Conservation (phyloP, 1,284 basidiomycete species). For the Ceratobasidium theobromae region DNA sequence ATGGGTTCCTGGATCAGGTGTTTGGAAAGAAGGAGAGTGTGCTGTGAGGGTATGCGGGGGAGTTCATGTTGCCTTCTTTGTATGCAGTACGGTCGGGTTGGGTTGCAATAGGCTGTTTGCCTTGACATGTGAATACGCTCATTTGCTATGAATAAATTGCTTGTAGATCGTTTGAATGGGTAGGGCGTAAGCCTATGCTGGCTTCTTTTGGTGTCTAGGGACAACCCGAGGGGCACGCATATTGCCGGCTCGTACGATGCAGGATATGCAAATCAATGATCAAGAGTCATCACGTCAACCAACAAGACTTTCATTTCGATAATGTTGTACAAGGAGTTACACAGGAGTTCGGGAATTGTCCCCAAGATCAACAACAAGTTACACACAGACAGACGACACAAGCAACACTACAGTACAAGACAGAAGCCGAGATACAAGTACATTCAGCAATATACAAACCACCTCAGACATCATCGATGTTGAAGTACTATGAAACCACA, state of each 20-base stretch:
- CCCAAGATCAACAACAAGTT: slow-evolving; percentile 4
- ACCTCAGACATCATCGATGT: neutral
- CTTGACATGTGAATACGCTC: neutral
- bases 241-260: no score
- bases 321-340: slow-evolving; percentile 21
- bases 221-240: no score
- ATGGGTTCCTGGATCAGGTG: slow-evolving; percentile 65
- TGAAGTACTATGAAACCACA: neutral
- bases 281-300: neutral
- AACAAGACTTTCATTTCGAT: neutral
- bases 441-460: slow-evolving; percentile 8
- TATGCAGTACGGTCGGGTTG: neutral
- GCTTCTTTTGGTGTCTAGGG: neutral
- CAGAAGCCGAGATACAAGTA: slow-evolving; percentile 15
- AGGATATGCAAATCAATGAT: neutral
- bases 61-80: neutral
- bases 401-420: slow-evolving; percentile 23
- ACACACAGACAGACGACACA: neutral
- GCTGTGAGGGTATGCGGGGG: neutral
- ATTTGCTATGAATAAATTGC: neutral
- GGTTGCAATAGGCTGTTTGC: neutral
- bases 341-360: neutral
- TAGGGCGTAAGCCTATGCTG: neutral
- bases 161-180: neutral
- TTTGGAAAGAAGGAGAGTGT: slow-evolving; percentile 14